Percentiles rank a stretch among this genome's conserved stretches.
Evolutionary conservation across 1,284 basidiomycete species (phyloP).

Genomic region (Ustilago loliicola): DNA sequence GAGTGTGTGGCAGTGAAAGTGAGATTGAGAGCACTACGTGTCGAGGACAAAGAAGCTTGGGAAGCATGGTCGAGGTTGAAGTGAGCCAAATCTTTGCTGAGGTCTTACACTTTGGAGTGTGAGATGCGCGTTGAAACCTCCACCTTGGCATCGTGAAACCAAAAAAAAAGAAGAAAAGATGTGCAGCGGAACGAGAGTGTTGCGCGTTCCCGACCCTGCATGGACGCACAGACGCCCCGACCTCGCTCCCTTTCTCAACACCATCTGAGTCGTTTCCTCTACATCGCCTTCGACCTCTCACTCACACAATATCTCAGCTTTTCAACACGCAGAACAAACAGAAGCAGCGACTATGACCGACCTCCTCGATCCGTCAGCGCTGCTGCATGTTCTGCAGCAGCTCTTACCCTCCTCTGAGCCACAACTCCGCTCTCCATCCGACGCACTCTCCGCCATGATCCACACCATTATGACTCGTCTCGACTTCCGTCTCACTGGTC

Average conservation of each 20-base stretch:
- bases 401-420: constrained; percentile 15
- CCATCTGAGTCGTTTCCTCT: background rate
- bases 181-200: background rate
- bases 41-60: background rate
- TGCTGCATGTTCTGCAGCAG: constrained; percentile 49
- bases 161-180: too few species aligned
- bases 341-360: constrained; percentile 24
- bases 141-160: background rate
- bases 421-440: constrained; percentile 43
- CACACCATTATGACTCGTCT: constrained; percentile 58
- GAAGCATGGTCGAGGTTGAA: background rate
- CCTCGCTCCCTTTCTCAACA: background rate
- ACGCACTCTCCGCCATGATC: constrained; percentile 56
- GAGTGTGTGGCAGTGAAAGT: background rate
- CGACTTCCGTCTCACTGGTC: constrained; percentile 61
- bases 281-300: background rate
- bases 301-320: background rate
- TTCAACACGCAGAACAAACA: background rate
- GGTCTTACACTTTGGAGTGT: background rate
- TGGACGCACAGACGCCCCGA: constrained; percentile 12
- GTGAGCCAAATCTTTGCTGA: too few species aligned
- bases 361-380: constrained; percentile 58
- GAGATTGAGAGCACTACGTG: background rate
- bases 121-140: background rate
- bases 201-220: constrained; percentile 8